phyloP scores from a whole-genome alignment of 1,284 basidiomycete genomes.

The Meripilus lineatus region DNA sequence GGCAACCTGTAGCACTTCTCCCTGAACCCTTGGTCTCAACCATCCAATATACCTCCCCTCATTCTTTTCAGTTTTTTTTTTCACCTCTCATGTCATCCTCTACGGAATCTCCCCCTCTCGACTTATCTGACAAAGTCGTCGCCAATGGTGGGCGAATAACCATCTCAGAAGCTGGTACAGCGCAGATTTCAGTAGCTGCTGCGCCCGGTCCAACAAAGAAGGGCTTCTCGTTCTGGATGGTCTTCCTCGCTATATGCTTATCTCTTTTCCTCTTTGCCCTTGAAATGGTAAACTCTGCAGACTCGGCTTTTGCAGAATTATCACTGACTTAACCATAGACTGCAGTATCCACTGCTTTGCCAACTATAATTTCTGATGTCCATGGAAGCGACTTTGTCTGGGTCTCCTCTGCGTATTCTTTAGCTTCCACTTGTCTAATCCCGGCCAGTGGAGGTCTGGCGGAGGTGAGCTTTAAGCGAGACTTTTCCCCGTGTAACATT shows the following conservation, averaged over 20 bases:
- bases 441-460: conserved; percentile 28
- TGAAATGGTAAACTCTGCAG: conserved; percentile 23
- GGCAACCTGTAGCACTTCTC: no score
- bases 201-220: no score
- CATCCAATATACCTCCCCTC: no score
- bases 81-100: no score
- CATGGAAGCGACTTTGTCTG: conserved; percentile 31
- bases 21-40: no score
- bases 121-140: no score
- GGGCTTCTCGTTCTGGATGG: conserved; percentile 27
- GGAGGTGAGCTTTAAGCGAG: conserved; percentile 14
- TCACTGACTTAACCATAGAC: conserved; percentile 13
- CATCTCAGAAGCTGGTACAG: no score
- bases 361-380: conserved; percentile 30
- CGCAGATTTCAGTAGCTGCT: no score
- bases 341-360: conserved; percentile 30
- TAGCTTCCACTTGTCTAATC: conserved; percentile 34
- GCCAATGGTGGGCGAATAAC: no score
- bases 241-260: conserved; percentile 28
- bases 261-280: conserved; percentile 32
- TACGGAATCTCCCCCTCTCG: no score
- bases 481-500: background rate
- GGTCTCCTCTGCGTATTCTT: conserved; percentile 31
- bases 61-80: no score
- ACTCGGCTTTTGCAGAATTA: background rate